Evolutionary conservation across 805 yeast genomes (phyloP).

Genomic region (Pachysolen tannophilus): DNA sequence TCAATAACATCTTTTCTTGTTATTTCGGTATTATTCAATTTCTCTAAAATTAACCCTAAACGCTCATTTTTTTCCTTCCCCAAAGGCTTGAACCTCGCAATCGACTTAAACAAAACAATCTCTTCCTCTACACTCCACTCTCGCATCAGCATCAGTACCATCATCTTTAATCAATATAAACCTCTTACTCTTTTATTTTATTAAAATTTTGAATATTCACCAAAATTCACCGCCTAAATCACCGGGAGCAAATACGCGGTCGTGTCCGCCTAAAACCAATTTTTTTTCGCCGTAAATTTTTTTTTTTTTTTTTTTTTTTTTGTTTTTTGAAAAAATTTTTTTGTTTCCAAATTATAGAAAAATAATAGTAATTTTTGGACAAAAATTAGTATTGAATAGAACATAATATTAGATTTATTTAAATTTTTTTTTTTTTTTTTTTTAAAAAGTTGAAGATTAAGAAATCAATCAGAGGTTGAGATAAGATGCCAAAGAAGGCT

Average conservation of each 20-base stretch:
- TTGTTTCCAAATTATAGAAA: not conserved
- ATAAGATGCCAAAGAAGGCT: constrained; percentile 55
- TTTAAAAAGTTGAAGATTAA: not conserved
- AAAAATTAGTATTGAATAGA: too few relatives aligned
- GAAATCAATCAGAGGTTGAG: not conserved
- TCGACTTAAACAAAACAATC: constrained; percentile 48
- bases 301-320: not conserved
- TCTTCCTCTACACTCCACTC: constrained; percentile 59
- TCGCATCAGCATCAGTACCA: too few relatives aligned
- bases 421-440: too few relatives aligned
- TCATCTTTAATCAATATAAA: too few relatives aligned
- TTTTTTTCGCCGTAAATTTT: too few relatives aligned
- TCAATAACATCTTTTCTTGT: constrained; percentile 49
- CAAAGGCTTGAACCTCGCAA: constrained; percentile 62
- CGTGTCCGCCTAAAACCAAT: too few relatives aligned
- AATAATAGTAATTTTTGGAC: too few relatives aligned
- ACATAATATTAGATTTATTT: too few relatives aligned
- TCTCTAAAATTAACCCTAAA: constrained; percentile 29
- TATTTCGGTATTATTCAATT: constrained; percentile 18
- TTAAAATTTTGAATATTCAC: too few relatives aligned
- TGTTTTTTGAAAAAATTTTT: constrained; percentile 3
- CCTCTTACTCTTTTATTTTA: too few relatives aligned
- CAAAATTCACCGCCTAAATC: too few relatives aligned
- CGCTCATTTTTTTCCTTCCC: constrained; percentile 42
- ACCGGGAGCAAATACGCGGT: too few relatives aligned